A percentile compares a stretch with the other conserved stretches of the same genome.
These are phyloP conservation scores for Cryphonectria naterciae DNA, from an alignment of 2,329 filamentous ascomycete species.

Conservation along the genomic window DNA sequence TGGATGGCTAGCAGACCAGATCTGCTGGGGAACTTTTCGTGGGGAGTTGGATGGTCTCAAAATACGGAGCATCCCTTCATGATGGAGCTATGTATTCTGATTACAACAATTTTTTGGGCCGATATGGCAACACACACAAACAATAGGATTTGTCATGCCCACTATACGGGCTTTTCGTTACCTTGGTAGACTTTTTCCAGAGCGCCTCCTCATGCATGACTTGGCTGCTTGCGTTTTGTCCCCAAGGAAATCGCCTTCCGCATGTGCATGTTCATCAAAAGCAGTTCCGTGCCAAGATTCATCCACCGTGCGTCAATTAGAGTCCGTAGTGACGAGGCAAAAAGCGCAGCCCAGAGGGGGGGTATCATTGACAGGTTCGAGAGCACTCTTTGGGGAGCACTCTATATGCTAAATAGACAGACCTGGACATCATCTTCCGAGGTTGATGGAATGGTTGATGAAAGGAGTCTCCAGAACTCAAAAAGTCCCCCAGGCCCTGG, in stretches of 20 bases:
- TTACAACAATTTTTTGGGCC: neutral
- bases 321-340: neutral
- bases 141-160: neutral
- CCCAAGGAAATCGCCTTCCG: neutral
- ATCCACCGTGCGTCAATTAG: neutral
- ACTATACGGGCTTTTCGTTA: neutral
- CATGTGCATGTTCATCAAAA: neutral
- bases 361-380: slow-evolving; percentile 6
- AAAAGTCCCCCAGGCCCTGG: neutral
- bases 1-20: neutral
- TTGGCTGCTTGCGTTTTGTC: neutral
- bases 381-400: neutral
- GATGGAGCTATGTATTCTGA: slow-evolving; percentile 6
- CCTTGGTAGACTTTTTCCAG: neutral
- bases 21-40: neutral
- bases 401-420: neutral
- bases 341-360: neutral
- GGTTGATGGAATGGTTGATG: neutral
- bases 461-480: neutral
- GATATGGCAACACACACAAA: slow-evolving; percentile 1
- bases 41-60: slow-evolving; percentile 5
- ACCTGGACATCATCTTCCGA: neutral
- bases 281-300: neutral
- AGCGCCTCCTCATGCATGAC: neutral
- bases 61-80: slow-evolving; percentile 5